Base-by-base conservation (phyloP, 2,329 filamentous ascomycete genomes). In the Diaporthe citriasiana region DNA sequence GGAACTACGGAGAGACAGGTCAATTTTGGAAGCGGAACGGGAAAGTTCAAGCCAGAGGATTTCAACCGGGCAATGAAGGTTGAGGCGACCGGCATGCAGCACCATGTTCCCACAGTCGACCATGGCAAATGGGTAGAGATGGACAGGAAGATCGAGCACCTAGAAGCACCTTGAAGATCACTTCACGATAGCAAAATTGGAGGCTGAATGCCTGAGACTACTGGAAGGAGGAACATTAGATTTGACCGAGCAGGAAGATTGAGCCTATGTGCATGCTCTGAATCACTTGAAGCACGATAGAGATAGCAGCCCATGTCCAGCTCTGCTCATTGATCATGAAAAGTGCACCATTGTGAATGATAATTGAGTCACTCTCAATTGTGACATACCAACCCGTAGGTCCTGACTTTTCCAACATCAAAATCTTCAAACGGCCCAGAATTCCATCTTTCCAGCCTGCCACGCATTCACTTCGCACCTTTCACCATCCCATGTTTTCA, bases 21-120 rank as follows among this genome's bases (percentile, higher is more conserved):
- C 56, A 71, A 63, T 8, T 42, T n/a, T 19, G 70, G 70, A 9
- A 38, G 30, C 25, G 70, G 70, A 22, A 59, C 56, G 0, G 70
- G 70, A 45, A 33, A 1, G 4, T 71, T 71, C 57, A 55, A 42
- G 17, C 56, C 45, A 4, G 70, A 71, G 47, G 70, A 71, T 33
- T 22, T 63, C 45, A 71, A 71, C 13, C 70, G 70, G 7, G 56
- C 35, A n/a, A 42, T 47, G 40, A 63, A 63, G 45, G 12, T 53
- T 10, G 27, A 25, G 7, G n/a, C 22, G 15, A 60, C 55, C 45
- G 35, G 25, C 42, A 10, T n/a, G 45, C 19, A 22, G 19, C 35
- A 53, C 35, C 13, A 51, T 40, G 70, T 71, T 2, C 57, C 57
- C 1, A 71, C 45, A 3, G 27, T 71, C 0, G 70, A 71, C 47